Conservation (phyloP, 2,329 filamentous ascomycete genomes). For the Apiospora aurea region DNA sequence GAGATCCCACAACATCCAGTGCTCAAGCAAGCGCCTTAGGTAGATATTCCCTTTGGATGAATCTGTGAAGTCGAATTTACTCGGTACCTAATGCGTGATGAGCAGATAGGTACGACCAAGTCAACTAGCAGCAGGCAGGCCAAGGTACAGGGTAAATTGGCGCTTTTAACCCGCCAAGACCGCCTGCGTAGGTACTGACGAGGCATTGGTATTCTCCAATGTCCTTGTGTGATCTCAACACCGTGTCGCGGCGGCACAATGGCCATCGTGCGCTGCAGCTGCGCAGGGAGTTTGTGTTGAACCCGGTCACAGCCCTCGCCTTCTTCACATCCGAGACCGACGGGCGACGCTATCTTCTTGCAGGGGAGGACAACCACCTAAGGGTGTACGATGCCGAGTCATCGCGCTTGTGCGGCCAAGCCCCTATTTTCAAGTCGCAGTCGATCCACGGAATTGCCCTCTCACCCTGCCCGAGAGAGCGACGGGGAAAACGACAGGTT, state of each 20-base stretch:
- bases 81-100: neutral
- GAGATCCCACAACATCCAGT: neutral
- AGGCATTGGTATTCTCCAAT: neutral
- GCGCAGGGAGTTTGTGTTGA: slow-evolving; percentile 50
- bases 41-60: neutral
- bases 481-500: slow-evolving; percentile 40
- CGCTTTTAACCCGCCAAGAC: neutral
- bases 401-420: slow-evolving; percentile 47
- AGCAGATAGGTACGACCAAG: neutral
- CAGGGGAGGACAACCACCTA: slow-evolving; percentile 66
- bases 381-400: slow-evolving; percentile 56
- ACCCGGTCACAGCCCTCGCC: slow-evolving; percentile 66
- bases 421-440: slow-evolving; percentile 70
- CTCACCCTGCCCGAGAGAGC: slow-evolving; percentile 30
- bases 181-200: neutral
- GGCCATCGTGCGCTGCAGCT: slow-evolving; percentile 28
- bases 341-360: slow-evolving; percentile 55
- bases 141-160: neutral
- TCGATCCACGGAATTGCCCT: slow-evolving; percentile 76
- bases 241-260: slow-evolving; percentile 29
- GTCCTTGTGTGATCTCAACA: neutral
- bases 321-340: slow-evolving; percentile 50
- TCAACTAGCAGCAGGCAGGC: neutral
- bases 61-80: neutral
- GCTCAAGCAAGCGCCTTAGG: neutral